Evolutionary conservation across 1,284 basidiomycete genomes (phyloP), one percentile per base, ranked within the genome.

Genomic region (Ceratobasidium sp.): DNA sequence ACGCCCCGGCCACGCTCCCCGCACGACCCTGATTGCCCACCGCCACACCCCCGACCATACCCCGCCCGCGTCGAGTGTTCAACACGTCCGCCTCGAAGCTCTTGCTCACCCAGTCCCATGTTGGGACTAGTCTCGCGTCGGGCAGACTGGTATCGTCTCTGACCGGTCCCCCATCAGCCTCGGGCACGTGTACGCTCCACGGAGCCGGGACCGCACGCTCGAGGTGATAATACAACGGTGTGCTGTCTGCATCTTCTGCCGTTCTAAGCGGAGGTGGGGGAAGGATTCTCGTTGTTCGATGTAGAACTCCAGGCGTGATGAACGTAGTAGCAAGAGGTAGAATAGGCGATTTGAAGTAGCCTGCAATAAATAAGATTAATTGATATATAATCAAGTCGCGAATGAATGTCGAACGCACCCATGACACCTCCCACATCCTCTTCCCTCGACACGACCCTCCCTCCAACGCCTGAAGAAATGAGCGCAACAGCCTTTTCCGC

Each of bases 161-260:
- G 23, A 70, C 23, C 28, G 65, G 26, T 16, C 65, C 65, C 1
- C 64, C 64, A 34, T 70, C 65, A 4, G 65, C 53, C 43, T 70
- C 65, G 28, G 65, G 53, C 65, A 70, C 65, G 53, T 53, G 65
- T 41, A 70, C 39, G 30, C 52, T 58, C 65, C 65, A 70, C 23
- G 65, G 65, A 3, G 65, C 65, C 23, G 39, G 21, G 5, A 52
- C 30, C 12, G 65, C 52, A 8, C 65, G 39, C 30, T 70, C 65
- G 26, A 41, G n/a, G 18, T 70, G 65, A 23, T 70, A 70, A 23
- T 57, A 70, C 53, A 70, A 30, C 26, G 53, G 65, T 4, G 30
- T 41, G 12, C 48, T 65, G 39, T 70, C 52, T 26, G 28, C 41
- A 43, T 70, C 65, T 45, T 53, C 52, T 2, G 52, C 41, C 39